Conservation (phyloP, 2,329 filamentous ascomycete species). For the Claviceps sp. region DNA sequence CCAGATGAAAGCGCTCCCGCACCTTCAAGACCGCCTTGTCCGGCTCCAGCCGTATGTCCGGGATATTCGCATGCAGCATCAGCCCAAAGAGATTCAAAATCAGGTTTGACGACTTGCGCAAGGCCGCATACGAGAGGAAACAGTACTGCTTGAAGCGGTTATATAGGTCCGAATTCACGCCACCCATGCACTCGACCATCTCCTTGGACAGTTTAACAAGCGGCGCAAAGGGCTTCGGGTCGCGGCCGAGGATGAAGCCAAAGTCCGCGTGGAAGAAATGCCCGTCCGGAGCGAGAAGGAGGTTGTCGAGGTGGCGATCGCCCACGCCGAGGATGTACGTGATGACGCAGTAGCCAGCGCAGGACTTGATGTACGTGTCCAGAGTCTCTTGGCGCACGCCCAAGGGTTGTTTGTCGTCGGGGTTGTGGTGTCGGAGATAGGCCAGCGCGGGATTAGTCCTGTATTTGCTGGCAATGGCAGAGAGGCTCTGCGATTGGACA, state of each 20-base stretch:
- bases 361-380: constrained; percentile 91
- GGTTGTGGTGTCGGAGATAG: constrained; percentile 81
- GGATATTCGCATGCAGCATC: constrained; percentile 96
- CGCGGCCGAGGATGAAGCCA: constrained; percentile 90
- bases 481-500: constrained; percentile 72
- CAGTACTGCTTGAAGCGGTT: constrained; percentile 88
- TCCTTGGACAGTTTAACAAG: constrained; percentile 95
- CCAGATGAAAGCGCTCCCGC: constrained; percentile 83
- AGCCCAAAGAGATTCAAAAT: constrained; percentile 91
- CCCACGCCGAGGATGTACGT: constrained; percentile 95
- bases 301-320: constrained; percentile 89
- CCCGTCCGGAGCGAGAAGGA: constrained; percentile 76
- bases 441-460: constrained; percentile 60
- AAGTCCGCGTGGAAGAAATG: constrained; percentile 99
- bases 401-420: constrained; percentile 66
- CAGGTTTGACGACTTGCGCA: constrained; percentile 79
- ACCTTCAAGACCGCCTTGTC: constrained; percentile 94
- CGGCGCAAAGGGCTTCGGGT: constrained; percentile 93
- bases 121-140: constrained; percentile 83
- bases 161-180: constrained; percentile 67
- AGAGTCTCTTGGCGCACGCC: constrained; percentile 85
- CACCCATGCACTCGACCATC: constrained; percentile 98
- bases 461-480: constrained; percentile 72
- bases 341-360: constrained; percentile 95
- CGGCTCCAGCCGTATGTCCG: constrained; percentile 81